Evolutionary conservation across 1,139 yeast species (phyloP).

Genomic region (Suhomyces wounanorum): DNA sequence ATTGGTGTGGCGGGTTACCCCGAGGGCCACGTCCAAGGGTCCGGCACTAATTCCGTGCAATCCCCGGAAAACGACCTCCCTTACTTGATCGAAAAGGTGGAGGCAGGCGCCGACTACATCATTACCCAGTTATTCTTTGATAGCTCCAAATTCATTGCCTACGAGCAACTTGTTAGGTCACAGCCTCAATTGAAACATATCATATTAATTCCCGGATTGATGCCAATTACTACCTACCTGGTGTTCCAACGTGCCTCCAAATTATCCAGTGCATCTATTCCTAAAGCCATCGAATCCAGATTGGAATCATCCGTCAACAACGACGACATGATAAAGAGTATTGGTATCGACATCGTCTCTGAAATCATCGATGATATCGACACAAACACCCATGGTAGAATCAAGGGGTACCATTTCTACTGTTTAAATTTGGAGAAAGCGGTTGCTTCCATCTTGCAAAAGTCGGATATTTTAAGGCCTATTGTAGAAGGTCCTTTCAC

Average conservation of each 20-base stretch:
- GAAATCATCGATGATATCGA: conserved; percentile 63
- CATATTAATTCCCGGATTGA: conserved; percentile 83
- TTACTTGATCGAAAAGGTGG: conserved; percentile 56
- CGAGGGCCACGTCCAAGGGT: conserved; percentile 91
- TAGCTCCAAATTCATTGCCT: conserved; percentile 42
- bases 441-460: conserved; percentile 78
- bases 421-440: conserved; percentile 89
- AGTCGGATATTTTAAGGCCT: conserved; percentile 50
- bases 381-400: conserved; percentile 51
- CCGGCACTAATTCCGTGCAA: conserved; percentile 57
- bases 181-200: conserved; percentile 44
- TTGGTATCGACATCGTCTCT: conserved; percentile 75
- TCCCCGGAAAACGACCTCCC: conserved; percentile 67
- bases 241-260: conserved; percentile 88
- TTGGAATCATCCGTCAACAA: conserved; percentile 63
- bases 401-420: conserved; percentile 86
- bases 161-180: conserved; percentile 34
- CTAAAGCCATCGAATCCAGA: conserved; percentile 43
- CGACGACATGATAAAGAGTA: conserved; percentile 80
- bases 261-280: conserved; percentile 86
- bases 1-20: conserved; percentile 95
- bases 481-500: conserved; percentile 21
- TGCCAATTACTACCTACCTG: conserved; percentile 93
- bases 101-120: conserved; percentile 50
- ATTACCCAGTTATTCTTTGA: conserved; percentile 50